Base-by-base conservation (phyloP, 768 basidiomycete species). In the Sporobolomyces pararoseus region DNA sequence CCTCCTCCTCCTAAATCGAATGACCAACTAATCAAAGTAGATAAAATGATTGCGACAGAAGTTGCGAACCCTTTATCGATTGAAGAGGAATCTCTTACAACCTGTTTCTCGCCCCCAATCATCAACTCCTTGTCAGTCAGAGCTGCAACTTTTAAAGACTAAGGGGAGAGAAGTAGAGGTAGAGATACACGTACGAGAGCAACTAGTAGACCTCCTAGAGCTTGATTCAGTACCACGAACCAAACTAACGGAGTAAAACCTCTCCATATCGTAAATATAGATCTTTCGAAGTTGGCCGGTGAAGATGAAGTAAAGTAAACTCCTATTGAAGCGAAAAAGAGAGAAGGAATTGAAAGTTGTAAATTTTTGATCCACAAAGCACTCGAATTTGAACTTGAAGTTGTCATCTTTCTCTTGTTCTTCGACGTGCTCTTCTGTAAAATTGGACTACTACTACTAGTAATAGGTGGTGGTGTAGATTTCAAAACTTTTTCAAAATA, bases 401-500 rank as follows among this genome's bases (percentile, higher is more conserved):
- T 29, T 23, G 4, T 25, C 55, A 10, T 10, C 14, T n/a, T 2
- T 58, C 50, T 42, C 13, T 29, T 27, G n/a, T n/a, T n/a, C n/a
- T n/a, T n/a, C n/a, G n/a, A n/a, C n/a, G n/a, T n/a, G n/a, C n/a
- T n/a, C n/a, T n/a, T n/a, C n/a, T n/a, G n/a, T n/a, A n/a, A n/a
- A n/a, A n/a, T n/a, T n/a, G n/a, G n/a, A n/a, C n/a, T n/a, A n/a
- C n/a, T n/a, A n/a, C n/a, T n/a, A n/a, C n/a, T n/a, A n/a, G n/a
- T n/a, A n/a, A 17, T 42, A 42, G 39, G 39, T 42, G 39, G 39
- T 42, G 39, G 39, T 9, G 39, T 42, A 9, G 37, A 37, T 23
- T 95, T 96, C 69, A 93, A 82, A 44, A 91, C 91, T 87, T 92
- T 91, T 81, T 98, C 94, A 74, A 98, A 96, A 81, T 95, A 98